Evolutionary conservation across 106 monocot genomes (phyloP).

Genomic region (Dioscorea zingiberensis): DNA sequence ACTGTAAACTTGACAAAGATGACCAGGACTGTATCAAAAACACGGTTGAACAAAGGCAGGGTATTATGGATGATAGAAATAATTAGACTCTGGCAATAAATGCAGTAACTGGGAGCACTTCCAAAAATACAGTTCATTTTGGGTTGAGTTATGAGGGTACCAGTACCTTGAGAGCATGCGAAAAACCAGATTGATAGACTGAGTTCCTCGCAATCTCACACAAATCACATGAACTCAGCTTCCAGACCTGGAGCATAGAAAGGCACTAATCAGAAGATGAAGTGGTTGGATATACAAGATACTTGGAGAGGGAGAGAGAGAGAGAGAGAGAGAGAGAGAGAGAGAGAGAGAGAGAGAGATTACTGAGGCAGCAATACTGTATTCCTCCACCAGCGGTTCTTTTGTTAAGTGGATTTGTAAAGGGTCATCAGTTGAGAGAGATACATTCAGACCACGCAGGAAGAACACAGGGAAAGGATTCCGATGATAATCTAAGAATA

Average conservation of each 20-base stretch:
- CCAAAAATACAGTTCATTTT: background rate
- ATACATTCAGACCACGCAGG: constrained; percentile 88
- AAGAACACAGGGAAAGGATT: constrained; percentile 93
- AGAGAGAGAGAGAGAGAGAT: constrained; percentile 13
- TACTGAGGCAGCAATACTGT: constrained; percentile 99
- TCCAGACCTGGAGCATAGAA: constrained; percentile 65
- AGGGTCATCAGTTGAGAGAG: constrained; percentile 95
- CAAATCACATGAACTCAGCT: constrained; percentile 88
- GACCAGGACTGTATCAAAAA: background rate
- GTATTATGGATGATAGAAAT: background rate
- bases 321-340: background rate
- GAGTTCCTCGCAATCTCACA: constrained; percentile 97
- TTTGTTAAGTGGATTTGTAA: constrained; percentile 96
- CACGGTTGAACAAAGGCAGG: background rate
- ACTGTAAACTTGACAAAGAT: background rate
- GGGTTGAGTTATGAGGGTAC: background rate
- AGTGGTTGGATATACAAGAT: no score
- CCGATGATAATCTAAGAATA: constrained; percentile 94
- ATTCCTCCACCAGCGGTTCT: constrained; percentile 97
- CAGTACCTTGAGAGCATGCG: constrained; percentile 84
- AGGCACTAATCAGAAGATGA: background rate
- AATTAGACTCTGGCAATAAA: background rate
- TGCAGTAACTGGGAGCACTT: background rate
- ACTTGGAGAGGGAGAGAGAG: background rate
- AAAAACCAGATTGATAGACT: constrained; percentile 96